Conservation (phyloP, 495 filamentous ascomycete genomes). For the Lichenothelia convexa region DNA sequence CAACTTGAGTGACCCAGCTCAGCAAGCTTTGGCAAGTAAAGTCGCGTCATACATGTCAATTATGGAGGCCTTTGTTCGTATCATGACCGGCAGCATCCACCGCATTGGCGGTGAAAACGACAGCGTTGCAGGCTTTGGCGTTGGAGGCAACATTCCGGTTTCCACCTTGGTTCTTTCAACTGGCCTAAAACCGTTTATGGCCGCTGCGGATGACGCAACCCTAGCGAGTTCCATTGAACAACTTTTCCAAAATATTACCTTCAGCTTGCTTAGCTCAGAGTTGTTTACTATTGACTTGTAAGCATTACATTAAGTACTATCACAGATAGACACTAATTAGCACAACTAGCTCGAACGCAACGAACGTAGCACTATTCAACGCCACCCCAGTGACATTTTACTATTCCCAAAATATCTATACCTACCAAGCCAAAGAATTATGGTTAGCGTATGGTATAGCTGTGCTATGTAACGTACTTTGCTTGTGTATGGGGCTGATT, state of each 20-base stretch:
- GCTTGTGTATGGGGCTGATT: background rate
- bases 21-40: no score
- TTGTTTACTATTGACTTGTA: background rate
- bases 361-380: background rate
- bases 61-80: background rate
- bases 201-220: background rate
- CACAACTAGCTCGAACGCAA: background rate
- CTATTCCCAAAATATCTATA: background rate
- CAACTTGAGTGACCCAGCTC: no score
- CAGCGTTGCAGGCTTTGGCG: no score
- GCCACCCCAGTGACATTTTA: background rate
- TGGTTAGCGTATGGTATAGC: background rate
- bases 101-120: background rate
- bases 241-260: conserved; percentile 1
- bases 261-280: background rate
- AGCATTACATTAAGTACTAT: background rate
- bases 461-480: background rate
- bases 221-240: background rate
- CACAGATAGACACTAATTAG: background rate
- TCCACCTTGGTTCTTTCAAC: background rate
- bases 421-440: background rate
- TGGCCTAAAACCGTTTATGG: background rate
- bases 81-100: background rate
- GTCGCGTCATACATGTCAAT: background rate
- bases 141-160: no score